Base-by-base conservation (phyloP, 1,284 basidiomycete genomes). In the Fomitiporia mediterranea region DNA sequence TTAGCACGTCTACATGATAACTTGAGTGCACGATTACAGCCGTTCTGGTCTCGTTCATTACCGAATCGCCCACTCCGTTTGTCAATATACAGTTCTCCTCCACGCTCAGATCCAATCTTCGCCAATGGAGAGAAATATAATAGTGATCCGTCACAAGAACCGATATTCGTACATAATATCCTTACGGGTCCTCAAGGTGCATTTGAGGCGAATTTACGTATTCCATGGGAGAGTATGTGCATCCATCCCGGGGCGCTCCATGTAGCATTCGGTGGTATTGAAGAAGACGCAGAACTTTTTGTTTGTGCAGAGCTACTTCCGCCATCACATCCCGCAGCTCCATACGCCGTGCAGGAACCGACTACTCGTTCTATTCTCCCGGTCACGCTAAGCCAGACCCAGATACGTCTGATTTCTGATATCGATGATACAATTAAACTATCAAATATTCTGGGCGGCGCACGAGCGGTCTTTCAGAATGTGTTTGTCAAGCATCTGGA, bases 361-460 rank as follows among this genome's bases (percentile, higher is more conserved):
- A 52, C 40, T 15, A 21, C 55, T 4, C 32, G 47, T n/a, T 43
- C 57, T 15, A 42, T 57, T 2, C 50, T 59, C 17, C 39, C 51
- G 4, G 57, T 85, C 1, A 74, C 83, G 0, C 72, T 86, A 11
- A 79, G 82, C 0, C 70, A 82, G 63, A 76, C 77, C 0, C 76
- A 78, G 0, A 68, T 93, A 11, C 82, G 91, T 6, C 78, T 97
- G 53, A 86, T 98, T 32, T 95, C 91, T 0, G 95, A 98, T 66
- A 88, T 98, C 43, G 95, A 98, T 68, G 95, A 98, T 68, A 98
- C 95, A 0, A 80, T 97, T 60, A 98, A 96, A 67, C 69, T 81
- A 48, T 84, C 89, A 0, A 82, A 84, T 53, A 78, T 95, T n/a
- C 65, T 86, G 2, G 73, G 74, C 11, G 92, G 92, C 0, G 82